phyloP scores from a whole-genome alignment of 805 yeast species.

The Millerago galiae region DNA sequence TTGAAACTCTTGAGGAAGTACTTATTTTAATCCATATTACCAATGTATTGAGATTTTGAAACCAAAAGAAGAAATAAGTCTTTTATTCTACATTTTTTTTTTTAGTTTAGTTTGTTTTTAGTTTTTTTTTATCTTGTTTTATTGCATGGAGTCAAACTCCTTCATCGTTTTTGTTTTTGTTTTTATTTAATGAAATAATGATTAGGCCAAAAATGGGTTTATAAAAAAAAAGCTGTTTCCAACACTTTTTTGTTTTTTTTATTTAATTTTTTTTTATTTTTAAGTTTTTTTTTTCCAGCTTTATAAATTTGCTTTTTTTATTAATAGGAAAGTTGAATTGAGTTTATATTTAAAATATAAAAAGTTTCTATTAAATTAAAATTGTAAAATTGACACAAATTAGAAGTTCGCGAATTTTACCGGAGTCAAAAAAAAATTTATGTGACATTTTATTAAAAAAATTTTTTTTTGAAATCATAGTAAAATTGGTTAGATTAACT shows the following conservation, averaged over 20 bases:
- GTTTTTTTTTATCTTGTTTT: too few relatives aligned
- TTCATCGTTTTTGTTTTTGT: too few relatives aligned
- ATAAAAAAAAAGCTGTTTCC: too few relatives aligned
- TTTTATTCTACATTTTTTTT: background rate
- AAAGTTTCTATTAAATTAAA: too few relatives aligned
- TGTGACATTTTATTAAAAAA: too few relatives aligned
- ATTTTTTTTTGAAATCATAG: too few relatives aligned
- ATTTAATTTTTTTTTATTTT: background rate
- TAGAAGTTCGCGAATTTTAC: too few relatives aligned
- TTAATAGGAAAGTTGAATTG: background rate
- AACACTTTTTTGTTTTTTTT: background rate
- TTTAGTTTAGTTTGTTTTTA: background rate
- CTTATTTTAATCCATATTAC: conserved; percentile 12
- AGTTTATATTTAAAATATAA: background rate
- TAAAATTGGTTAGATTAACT: too few relatives aligned
- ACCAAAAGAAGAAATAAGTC: background rate
- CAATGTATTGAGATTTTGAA: conserved; percentile 12
- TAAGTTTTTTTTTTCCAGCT: background rate
- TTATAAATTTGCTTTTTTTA: background rate
- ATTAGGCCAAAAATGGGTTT: too few relatives aligned
- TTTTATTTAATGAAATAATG: too few relatives aligned
- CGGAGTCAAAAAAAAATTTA: conserved; percentile 3
- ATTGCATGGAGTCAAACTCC: too few relatives aligned
- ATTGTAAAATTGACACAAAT: too few relatives aligned
- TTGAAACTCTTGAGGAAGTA: conserved; percentile 4